Conservation (phyloP, 2,329 filamentous ascomycete species). For the Neonectria sp. region DNA sequence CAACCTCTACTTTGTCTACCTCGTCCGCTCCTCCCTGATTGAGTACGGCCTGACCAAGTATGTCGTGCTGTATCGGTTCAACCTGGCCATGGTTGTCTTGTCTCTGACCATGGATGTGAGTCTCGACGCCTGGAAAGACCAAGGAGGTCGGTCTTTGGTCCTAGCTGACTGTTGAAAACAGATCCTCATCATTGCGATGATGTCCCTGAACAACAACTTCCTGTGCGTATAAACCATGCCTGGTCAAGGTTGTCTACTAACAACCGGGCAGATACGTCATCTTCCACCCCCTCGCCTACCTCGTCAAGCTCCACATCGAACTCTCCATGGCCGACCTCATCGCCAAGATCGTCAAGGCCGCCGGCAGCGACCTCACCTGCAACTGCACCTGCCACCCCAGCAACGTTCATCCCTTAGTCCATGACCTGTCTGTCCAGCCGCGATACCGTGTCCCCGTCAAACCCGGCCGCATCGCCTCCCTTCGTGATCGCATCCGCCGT, state of each 20-base stretch:
- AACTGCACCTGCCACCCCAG: constrained; percentile 42
- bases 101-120: constrained; percentile 51
- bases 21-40: constrained; percentile 62
- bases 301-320: constrained; percentile 48
- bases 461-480: neutral
- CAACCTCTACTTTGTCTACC: constrained; percentile 63
- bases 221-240: constrained; percentile 31
- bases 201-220: constrained; percentile 44
- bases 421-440: neutral
- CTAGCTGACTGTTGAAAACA: constrained; percentile 23
- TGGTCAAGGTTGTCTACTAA: neutral
- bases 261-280: constrained; percentile 37
- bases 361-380: constrained; percentile 37
- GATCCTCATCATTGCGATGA: constrained; percentile 44
- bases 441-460: constrained; percentile 11
- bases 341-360: constrained; percentile 46
- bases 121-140: neutral
- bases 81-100: constrained; percentile 49
- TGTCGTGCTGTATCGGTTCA: constrained; percentile 58
- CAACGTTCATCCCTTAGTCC: neutral
- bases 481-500: neutral
- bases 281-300: constrained; percentile 47
- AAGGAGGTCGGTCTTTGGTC: neutral
- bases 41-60: constrained; percentile 65
- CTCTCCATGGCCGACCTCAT: constrained; percentile 47